A percentile compares a stretch with the other conserved stretches of the same genome.
phyloP scores from a whole-genome alignment of 306 rosid species.

The Dryas drummondii region DNA sequence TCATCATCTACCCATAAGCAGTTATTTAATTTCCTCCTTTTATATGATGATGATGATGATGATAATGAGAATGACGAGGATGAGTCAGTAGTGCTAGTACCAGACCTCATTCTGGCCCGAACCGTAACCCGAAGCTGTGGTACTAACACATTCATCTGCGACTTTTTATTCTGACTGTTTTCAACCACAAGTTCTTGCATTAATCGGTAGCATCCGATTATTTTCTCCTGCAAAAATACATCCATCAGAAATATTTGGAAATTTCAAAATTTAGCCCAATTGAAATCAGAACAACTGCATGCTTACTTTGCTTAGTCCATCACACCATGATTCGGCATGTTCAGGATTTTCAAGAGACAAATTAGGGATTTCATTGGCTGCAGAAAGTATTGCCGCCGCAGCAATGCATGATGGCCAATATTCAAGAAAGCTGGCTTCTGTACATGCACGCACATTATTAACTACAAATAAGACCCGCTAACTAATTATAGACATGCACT shows the following conservation, averaged over 20 bases:
- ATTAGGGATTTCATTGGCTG: conserved; percentile 78
- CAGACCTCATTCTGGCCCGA: conserved; percentile 51
- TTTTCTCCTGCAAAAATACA: conserved; percentile 63
- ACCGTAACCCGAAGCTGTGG: conserved; percentile 69
- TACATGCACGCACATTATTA: conserved; percentile 13
- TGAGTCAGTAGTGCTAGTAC: conserved; percentile 30
- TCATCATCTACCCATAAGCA: conserved; percentile 76
- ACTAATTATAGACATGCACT: neutral
- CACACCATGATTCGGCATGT: conserved; percentile 91
- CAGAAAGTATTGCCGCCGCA: conserved; percentile 81
- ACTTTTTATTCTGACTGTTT: conserved; percentile 38
- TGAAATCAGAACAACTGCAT: neutral
- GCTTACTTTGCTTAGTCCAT: conserved; percentile 89
- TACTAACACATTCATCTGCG: conserved; percentile 39
- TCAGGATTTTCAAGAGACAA: conserved; percentile 71
- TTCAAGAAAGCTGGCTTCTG: conserved; percentile 82
- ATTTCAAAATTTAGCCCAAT: conserved; percentile 2
- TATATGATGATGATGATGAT: conserved; percentile 52
- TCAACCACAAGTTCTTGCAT: conserved; percentile 68
- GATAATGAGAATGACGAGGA: conserved; percentile 39
- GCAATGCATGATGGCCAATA: conserved; percentile 99
- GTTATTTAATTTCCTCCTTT: conserved; percentile 77
- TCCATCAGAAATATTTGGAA: neutral
- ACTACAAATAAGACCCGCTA: neutral
- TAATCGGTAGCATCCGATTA: conserved; percentile 69